Percentiles rank a stretch among this genome's conserved stretches.
phyloP scores from a whole-genome alignment of 192 early-diverging fungal species.

The Coemansia umbellata region DNA sequence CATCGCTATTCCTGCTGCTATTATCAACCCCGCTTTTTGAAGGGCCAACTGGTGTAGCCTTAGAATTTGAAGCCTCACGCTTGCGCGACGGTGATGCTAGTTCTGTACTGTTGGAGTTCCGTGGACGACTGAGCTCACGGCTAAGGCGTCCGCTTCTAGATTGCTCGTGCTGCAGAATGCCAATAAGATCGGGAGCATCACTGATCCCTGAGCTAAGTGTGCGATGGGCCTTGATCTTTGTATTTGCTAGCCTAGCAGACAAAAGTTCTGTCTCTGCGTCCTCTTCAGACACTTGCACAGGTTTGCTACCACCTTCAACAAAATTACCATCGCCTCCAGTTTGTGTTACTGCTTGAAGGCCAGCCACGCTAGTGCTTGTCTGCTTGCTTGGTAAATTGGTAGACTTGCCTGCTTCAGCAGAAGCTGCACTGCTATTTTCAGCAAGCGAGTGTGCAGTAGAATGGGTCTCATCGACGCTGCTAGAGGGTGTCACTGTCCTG shows the following conservation, averaged over 20 bases:
- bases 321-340: too few relatives aligned
- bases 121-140: conserved; percentile 21
- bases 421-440: not conserved
- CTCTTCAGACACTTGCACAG: not conserved
- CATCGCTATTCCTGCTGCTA: not conserved
- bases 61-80: not conserved
- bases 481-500: conserved; percentile 36
- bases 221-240: conserved; percentile 24
- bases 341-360: too few relatives aligned
- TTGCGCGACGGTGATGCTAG: not conserved
- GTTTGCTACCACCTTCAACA: not conserved
- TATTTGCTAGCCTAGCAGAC: conserved; percentile 26
- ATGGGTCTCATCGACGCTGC: not conserved
- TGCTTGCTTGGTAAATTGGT: not conserved
- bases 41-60: not conserved
- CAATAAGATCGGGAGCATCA: conserved; percentile 48
- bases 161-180: conserved; percentile 21
- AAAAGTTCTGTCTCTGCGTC: conserved; percentile 19
- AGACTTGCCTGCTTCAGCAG: not conserved
- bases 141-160: conserved; percentile 24
- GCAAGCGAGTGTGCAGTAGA: not conserved
- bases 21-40: too few relatives aligned
- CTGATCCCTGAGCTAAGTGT: conserved; percentile 37
- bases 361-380: not conserved
- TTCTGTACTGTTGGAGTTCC: not conserved